These are phyloP conservation scores for Metarhizium sp. DNA, from an alignment of 2,329 filamentous ascomycete species.

Conservation along the genomic window DNA sequence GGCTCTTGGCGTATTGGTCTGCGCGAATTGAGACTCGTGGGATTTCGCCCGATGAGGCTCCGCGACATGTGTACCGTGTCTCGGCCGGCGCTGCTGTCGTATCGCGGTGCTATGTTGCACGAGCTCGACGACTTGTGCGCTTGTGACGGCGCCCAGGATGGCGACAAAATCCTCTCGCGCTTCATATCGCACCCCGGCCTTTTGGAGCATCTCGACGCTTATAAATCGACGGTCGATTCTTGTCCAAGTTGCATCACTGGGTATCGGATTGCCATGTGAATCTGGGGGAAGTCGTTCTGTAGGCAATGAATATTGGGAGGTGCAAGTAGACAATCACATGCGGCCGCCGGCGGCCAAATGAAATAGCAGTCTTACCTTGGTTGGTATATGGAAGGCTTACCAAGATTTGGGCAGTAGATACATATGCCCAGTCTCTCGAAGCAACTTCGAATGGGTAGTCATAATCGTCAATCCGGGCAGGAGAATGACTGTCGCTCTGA, in stretches of 20 bases:
- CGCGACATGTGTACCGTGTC: too few relatives aligned
- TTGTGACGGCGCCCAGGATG: not conserved
- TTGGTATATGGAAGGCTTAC: not conserved
- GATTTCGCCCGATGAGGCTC: too few relatives aligned
- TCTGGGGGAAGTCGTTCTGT: not conserved
- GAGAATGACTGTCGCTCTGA: too few relatives aligned
- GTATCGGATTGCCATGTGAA: not conserved
- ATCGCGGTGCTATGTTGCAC: not conserved
- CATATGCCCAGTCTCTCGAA: not conserved
- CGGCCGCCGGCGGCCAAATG: too few relatives aligned
- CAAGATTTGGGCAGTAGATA: not conserved
- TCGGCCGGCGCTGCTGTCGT: not conserved
- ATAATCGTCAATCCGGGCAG: too few relatives aligned
- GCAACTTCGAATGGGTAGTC: too few relatives aligned
- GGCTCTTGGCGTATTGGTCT: too few relatives aligned
- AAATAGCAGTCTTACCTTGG: not conserved
- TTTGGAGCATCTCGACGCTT: conserved; percentile 47
- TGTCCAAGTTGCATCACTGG: conserved; percentile 49
- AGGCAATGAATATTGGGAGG: not conserved
- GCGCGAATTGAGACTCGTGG: too few relatives aligned
- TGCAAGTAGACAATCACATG: not conserved
- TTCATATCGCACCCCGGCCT: conserved; percentile 49
- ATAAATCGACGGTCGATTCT: conserved; percentile 45
- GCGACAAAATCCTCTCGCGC: conserved; percentile 48
- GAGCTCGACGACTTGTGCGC: not conserved